phyloP scores from a whole-genome alignment of 495 filamentous ascomycete genomes.

The Daldinia childiae region DNA sequence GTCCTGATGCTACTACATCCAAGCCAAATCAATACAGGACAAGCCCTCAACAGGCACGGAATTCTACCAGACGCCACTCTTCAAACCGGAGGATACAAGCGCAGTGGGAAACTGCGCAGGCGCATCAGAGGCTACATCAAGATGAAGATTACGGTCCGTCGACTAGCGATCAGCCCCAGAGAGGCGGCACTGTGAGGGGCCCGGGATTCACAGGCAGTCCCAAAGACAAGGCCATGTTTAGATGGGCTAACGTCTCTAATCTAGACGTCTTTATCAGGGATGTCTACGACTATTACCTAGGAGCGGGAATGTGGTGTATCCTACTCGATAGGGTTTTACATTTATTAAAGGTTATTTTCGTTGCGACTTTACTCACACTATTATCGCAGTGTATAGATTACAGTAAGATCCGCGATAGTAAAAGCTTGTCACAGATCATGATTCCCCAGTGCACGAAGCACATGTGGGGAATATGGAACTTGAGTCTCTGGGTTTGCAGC shows the following conservation, averaged over 20 bases:
- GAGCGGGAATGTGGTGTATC: conserved; percentile 91
- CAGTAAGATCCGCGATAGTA: conserved; percentile 74
- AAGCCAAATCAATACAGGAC: conserved; percentile 38
- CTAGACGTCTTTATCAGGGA: conserved; percentile 90
- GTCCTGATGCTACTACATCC: conserved; percentile 49
- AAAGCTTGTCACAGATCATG: conserved; percentile 77
- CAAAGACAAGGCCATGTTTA: conserved; percentile 90
- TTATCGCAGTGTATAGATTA: conserved; percentile 91
- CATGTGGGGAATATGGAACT: conserved; percentile 81
- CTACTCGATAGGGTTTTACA: conserved; percentile 73
- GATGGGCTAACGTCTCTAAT: conserved; percentile 93
- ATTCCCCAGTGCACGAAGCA: conserved; percentile 84
- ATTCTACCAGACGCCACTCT: conserved; percentile 54
- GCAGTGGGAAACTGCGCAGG: conserved; percentile 73
- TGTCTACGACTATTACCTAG: conserved; percentile 89
- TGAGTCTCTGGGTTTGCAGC: conserved; percentile 85
- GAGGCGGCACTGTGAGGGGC: conserved; percentile 28
- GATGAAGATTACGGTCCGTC: conserved; percentile 48
- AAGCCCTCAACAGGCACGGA: conserved; percentile 39
- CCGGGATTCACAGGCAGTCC: conserved; percentile 65
- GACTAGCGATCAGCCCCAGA: conserved; percentile 48
- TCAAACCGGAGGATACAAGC: conserved; percentile 61
- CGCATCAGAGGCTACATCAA: conserved; percentile 68
- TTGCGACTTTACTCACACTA: conserved; percentile 85
- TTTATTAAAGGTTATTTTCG: conserved; percentile 78